Base-by-base conservation (phyloP, 148 eudicot genomes). In the Camellia sinensis region DNA sequence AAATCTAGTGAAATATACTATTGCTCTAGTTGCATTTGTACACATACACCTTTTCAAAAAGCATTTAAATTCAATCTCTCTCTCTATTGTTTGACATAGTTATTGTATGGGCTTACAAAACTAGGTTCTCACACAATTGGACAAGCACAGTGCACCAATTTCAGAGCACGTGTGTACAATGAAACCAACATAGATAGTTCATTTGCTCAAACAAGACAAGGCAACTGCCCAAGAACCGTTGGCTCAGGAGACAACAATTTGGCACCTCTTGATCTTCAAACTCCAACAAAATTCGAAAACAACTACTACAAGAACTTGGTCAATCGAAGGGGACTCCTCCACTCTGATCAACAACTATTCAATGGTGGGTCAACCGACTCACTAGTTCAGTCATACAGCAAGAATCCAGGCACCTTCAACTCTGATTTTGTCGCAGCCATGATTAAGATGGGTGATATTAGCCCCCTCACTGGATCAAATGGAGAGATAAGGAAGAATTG, bases 401-500 rank as follows among this genome's bases (percentile, higher is more conserved):
- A 14, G 0, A 85, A 65, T 12, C 79, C 77, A 0, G 68, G 73
- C 50, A 74, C 53, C 17, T 91, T 91, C 45, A 17, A 14, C 29
- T 79, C 85, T 7, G 92, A 91, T 73, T 91, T 91, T 53, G 88
- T 53, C 4, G 71, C 84, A 0, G 88, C 88, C 10, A 87, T 91
- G 92, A 80, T 87, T 53, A 90, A 86, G 57, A 90, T 91, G 93
- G 92, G 90, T 7, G 89, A 90, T 62, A 88, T 91, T 72, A 85
- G 83, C 61, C 95, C 93, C 0, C 90, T 91, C 22, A 91, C 91
- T 0, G 95, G 95, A 46, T 78, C 86, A 0, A 86, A 48, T 17
- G 95, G 95, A 41, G 90, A 91, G 86, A 82, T 91, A 12, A 87
- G 95, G 78, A 90, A 84, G 88, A 91, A 90, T 17, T 91, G 95